Base-by-base conservation (phyloP, 1,284 basidiomycete genomes). In the Ceratobasidium sp. region DNA sequence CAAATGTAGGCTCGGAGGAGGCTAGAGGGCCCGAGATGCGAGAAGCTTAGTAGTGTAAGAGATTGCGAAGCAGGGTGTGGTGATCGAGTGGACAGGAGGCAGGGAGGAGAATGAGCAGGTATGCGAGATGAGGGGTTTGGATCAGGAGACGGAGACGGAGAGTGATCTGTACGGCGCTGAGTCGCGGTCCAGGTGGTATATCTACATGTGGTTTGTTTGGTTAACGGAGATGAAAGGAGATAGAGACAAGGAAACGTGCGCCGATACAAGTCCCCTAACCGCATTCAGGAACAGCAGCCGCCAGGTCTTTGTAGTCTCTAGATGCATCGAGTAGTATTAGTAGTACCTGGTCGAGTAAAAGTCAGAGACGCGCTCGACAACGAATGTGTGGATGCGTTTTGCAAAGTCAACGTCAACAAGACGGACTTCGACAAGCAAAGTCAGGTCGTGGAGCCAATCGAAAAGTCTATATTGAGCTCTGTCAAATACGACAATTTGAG, bases 1-100 rank as follows among this genome's bases (percentile, higher is more conserved):
- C 87, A 43, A 98, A 84, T 0, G 83, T 79, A 14, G 87, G 74
- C 63, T 80, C 77, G 16, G 74, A 64, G 0, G 43, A 52, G 4
- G 81, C 80, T 49, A 96, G 82, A 1, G 85, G 78, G 16, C 91
- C 90, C 8, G 85, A 7, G 83, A 82, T 0, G 78, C 70, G 57
- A 98, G 86, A 44, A 98, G 88, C n/a, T 87, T 84, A 13, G 86
- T 81, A 0, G 95, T 90, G 81, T 95, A 97, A n/a, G 92, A 90
- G 76, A 99, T 92, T 32, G 97, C 96, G 81, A 99, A 98, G 21
- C 96, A 91, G 21, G 97, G 97, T 0, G 97, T 98, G 54, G 98
- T 82, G 78, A 97, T 89, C 0, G 96, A 96, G 73, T 93, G 91
- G 7, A 98, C 92, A n/a, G 96, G 87, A 7, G 83, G 79, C 35